These are phyloP conservation scores for Tetrastigma voinierianum DNA, from an alignment of 164 flowering plant genomes.

Conservation along the genomic window DNA sequence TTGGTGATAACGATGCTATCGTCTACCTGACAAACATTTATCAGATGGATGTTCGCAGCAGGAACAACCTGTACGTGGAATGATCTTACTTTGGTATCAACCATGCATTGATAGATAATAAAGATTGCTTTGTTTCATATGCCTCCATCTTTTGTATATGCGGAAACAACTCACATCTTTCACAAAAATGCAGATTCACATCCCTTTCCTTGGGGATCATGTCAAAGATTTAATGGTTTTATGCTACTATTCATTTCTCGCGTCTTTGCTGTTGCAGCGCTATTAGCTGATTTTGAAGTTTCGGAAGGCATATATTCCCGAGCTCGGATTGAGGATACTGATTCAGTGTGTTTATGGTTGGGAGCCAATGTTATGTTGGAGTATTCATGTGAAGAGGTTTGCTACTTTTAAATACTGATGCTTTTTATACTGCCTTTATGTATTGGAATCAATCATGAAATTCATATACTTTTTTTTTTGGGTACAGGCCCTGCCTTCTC, in stretches of 20 bases:
- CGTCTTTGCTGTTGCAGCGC: slow-evolving; percentile 45
- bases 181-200: no score
- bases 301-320: slow-evolving; percentile 95
- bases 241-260: background rate
- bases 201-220: no score
- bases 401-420: background rate
- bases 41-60: no score
- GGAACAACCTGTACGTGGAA: no score
- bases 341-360: slow-evolving; percentile 88
- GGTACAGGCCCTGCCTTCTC: slow-evolving; percentile 72
- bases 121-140: no score
- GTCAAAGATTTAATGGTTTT: no score
- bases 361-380: slow-evolving; percentile 99
- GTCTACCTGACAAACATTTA: no score
- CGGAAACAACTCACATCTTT: no score
- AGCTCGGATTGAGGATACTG: slow-evolving; percentile 69
- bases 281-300: slow-evolving; percentile 87
- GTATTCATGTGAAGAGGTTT: slow-evolving; percentile 73
- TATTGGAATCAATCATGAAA: background rate
- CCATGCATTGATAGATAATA: no score
- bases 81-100: no score
- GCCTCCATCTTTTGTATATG: no score
- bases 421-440: background rate
- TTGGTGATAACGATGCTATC: no score
- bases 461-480: slow-evolving; percentile 7